Evolutionary conservation across 2,329 filamentous ascomycete species (phyloP), one percentile per base, ranked within the genome.

Genomic region (Fusarium palustre): DNA sequence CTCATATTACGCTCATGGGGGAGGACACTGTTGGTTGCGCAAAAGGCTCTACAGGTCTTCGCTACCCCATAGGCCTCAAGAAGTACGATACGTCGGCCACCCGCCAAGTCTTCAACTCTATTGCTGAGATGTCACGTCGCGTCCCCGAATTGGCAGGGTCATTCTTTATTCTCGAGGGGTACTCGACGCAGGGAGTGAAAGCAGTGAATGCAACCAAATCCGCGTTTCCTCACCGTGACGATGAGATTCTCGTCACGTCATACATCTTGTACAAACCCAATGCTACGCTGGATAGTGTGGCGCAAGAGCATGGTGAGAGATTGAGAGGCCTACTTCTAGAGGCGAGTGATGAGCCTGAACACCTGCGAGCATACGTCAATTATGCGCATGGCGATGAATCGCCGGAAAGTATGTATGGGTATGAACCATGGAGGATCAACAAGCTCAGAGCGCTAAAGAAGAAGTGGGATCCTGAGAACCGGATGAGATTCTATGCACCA

Each of bases 81-180:
- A 31, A 55, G 0, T 84, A 82, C 74, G 73, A 81, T 39, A 28
- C 68, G 4, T 42, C 68, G 0, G 75, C 78, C 4, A 65, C 75
- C 22, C 57, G 68, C 4, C 53, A 65, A 31, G 69, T 74, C 7
- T 81, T 76, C 49, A 62, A 77, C 28, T 67, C 75, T 16, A 82
- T 81, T 67, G 62, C 58, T 13, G 65, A 71, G 18, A 66, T 75
- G 15, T 59, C 66, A 0, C 50, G 46, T 1, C 56, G 59, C 0
- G n/a, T 61, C 3, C 68, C 70, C 1, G 57, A 71, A 13, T 64
- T 73, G 10, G 49, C 59, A 3, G 62, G 62, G 2, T 73, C 71
- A 6, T 77, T 87, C 36, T 84, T 87, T 75, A 81, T 87, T 77
- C 84, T 87, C 45, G 86, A 88, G 69, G 83, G 83, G 9, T 88